Percentiles rank a stretch among this genome's conserved stretches.
These are phyloP conservation scores for Rhizophora mangle DNA, from an alignment of 345 rosid genomes.

Conservation along the genomic window DNA sequence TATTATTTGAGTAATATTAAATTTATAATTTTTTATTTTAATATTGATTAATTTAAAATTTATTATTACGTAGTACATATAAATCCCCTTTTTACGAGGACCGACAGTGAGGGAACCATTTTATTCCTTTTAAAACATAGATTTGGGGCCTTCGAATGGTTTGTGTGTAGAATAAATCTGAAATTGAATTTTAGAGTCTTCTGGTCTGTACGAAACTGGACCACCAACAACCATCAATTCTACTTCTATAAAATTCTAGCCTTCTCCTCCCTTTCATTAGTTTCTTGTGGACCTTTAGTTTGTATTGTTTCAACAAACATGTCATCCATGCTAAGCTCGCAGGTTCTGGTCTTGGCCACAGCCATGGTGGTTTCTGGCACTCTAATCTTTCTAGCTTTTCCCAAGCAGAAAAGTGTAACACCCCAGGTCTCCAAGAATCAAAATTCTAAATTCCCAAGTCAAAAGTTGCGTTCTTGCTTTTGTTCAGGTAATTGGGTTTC, in stretches of 20 bases:
- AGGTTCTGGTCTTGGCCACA: conserved; percentile 61
- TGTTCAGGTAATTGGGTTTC: conserved; percentile 47
- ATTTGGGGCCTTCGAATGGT: too few relatives aligned
- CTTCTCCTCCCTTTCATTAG: neutral
- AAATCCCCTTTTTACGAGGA: too few relatives aligned
- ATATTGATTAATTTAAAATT: too few relatives aligned
- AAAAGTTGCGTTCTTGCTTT: conserved; percentile 48
- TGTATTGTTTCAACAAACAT: neutral
- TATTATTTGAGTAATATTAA: too few relatives aligned
- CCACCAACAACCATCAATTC: too few relatives aligned
- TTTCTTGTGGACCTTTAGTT: neutral
- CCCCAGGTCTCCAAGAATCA: conserved; percentile 19
- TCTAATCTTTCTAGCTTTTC: conserved; percentile 57
- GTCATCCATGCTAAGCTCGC: conserved; percentile 37
- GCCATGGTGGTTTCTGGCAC: conserved; percentile 83
- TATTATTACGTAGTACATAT: too few relatives aligned
- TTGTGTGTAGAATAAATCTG: too few relatives aligned
- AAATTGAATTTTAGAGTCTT: too few relatives aligned
- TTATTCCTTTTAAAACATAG: too few relatives aligned
- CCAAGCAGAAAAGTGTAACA: conserved; percentile 30
- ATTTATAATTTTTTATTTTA: too few relatives aligned
- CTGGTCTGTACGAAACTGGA: too few relatives aligned
- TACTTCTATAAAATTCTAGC: neutral
- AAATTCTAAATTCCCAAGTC: conserved; percentile 14
- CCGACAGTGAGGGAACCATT: too few relatives aligned